Evolutionary conservation across 257 asterid genomes (phyloP).

Genomic region (Gentiana macrophylla): DNA sequence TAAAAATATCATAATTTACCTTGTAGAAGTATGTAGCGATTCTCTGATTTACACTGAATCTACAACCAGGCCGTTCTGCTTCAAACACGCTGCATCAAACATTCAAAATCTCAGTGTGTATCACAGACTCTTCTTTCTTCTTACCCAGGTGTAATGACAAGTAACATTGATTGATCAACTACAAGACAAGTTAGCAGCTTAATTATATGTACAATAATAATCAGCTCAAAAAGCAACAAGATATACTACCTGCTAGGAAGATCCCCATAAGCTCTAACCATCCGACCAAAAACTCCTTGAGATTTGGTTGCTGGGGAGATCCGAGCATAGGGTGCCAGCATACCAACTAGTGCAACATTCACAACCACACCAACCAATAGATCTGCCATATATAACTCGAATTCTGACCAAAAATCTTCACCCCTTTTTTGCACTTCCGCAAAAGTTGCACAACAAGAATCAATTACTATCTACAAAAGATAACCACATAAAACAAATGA

Average conservation of each 20-base stretch:
- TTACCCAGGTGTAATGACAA: too few species aligned
- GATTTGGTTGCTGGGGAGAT: constrained; percentile 58
- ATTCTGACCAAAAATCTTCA: constrained; percentile 94
- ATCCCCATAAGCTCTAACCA: constrained; percentile 69
- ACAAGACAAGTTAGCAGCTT: too few species aligned
- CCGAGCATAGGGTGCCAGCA: constrained; percentile 96
- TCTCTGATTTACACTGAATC: constrained; percentile 71
- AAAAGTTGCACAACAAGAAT: constrained; percentile 92
- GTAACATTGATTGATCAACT: too few species aligned
- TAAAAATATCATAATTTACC: constrained; percentile 30
- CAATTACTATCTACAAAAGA: constrained; percentile 66
- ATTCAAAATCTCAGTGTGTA: not conserved
- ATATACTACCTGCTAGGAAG: constrained; percentile 84
- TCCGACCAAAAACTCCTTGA: constrained; percentile 54
- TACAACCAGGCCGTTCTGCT: constrained; percentile 84
- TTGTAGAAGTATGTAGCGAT: constrained; percentile 73
- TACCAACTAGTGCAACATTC: constrained; percentile 90
- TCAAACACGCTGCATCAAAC: constrained; percentile 68
- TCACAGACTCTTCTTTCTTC: too few species aligned
- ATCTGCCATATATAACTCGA: constrained; percentile 86
- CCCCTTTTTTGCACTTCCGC: constrained; percentile 98
- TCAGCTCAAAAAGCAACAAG: not conserved
- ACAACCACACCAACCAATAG: constrained; percentile 92
- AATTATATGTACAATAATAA: not conserved
- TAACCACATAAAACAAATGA: not conserved